Evolutionary conservation across 441 rosid species (phyloP).

Genomic region (Codiaeum variegatum): DNA sequence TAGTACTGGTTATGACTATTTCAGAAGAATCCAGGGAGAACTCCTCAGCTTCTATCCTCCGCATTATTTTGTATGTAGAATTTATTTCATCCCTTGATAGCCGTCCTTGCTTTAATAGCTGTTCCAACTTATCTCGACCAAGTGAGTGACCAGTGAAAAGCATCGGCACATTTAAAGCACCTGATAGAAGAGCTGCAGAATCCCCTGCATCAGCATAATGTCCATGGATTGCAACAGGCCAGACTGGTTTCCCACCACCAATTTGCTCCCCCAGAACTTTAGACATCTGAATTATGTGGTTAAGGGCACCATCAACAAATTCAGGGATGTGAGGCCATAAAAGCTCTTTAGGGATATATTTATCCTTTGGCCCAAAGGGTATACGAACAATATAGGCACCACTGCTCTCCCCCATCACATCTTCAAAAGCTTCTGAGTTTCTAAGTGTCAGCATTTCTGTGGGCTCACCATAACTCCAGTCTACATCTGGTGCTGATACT

Average conservation of each 20-base stretch:
- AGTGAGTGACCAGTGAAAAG: constrained; percentile 96
- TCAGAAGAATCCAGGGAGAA: constrained; percentile 83
- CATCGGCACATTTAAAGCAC: constrained; percentile 94
- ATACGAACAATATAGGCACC: constrained; percentile 90
- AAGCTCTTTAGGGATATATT: constrained; percentile 76
- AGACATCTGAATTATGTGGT: constrained; percentile 77
- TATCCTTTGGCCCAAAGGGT: constrained; percentile 91
- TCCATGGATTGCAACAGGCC: constrained; percentile 98
- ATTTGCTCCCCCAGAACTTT: constrained; percentile 80
- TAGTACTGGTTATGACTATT: constrained; percentile 83
- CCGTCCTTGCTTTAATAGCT: constrained; percentile 81
- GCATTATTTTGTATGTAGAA: constrained; percentile 73
- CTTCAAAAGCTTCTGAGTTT: constrained; percentile 38
- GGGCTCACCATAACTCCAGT: constrained; percentile 85
- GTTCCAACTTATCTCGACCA: constrained; percentile 91
- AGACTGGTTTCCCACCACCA: constrained; percentile 65
- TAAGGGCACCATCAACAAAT: constrained; percentile 90
- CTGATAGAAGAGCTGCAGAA: constrained; percentile 86
- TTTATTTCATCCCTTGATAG: constrained; percentile 77
- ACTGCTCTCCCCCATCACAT: constrained; percentile 83
- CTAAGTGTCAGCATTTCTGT: constrained; percentile 73
- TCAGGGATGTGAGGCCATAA: constrained; percentile 94
- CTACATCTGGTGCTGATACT: constrained; percentile 79
- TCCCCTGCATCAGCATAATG: constrained; percentile 99
- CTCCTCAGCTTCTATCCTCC: constrained; percentile 94